Evolutionary conservation across 2,329 filamentous ascomycete genomes (phyloP), one percentile per base, ranked within the genome.

Genomic region (Neofusicoccum sp.): DNA sequence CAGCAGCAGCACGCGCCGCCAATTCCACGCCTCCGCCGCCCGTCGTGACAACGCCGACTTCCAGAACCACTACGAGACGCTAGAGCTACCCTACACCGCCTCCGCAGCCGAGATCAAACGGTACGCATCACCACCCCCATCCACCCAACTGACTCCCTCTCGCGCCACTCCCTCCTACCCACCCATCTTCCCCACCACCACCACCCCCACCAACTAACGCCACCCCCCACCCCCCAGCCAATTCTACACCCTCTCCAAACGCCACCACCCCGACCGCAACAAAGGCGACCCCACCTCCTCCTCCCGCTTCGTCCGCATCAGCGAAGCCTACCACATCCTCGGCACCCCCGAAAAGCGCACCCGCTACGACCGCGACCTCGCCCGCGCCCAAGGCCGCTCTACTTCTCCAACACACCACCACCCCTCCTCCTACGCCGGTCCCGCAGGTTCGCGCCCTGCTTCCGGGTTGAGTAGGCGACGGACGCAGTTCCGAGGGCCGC

Each of bases 261-360:
- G 85, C 61, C 89, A 97, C 83, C 95, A 99, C 78, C 95, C 95
- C 1, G 95, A 99, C 83, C 87, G 88, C 74, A 96, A 98, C 82
- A 91, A 84, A 65, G 74, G 85, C 69, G 89, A 97, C 77, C 89
- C 91, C 4, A 74, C 79, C 64, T 90, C 93, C 66, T 83, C 88
- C 3, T 80, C 85, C 64, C 90, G 89, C 74, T 99, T 97, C 83
- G 87, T 93, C 76, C 84, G 87, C 69, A 89, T 97, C 74, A 90
- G 87, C 73, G 90, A 95, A 74, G 93, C 93, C 69, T 97, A 97
- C 81, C 83, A 87, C 64, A 77, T 90, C 48, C 89, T 97, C 64
- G 87, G 88, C 64, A 85, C 89, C 67, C 81, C 89, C 16, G 82
- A 87, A 22, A 93, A 92, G 73, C 92, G 93, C 71, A 83, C 87